Evolutionary conservation across 495 filamentous ascomycete genomes (phyloP), one percentile per base, ranked within the genome.

Genomic region (Trichocladium uniseriatum): DNA sequence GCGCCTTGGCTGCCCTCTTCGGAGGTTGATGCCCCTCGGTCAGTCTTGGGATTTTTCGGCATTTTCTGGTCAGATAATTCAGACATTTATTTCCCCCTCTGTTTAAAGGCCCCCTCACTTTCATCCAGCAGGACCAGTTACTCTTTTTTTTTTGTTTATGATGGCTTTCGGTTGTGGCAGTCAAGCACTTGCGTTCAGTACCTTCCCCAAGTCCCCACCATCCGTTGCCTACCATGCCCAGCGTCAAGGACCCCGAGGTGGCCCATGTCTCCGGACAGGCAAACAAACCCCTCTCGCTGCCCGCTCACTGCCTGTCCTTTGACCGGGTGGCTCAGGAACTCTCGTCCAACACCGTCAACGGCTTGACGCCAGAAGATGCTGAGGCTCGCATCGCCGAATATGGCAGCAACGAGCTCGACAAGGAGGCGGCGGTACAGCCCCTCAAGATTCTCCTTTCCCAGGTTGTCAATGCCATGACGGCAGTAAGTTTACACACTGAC

Each of bases 361-460:
- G 45, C 19, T 27, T 48, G 32, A 48, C 35, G 8, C 31, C 34
- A 9, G 34, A 38, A 11, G 36, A 48, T 11, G 45, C 45, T 28
- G 35, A 21, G n/a, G 45, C 35, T 13, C 18, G 45, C 0, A 20
- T 48, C 0, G 45, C 21, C 20, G 15, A 24, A 29, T 48, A 48
- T 38, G 31, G 31, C 11, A 14, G 20, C 35, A 48, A 48, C 22
- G 35, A 48, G 16, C 45, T 48, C 22, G 45, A 35, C 24, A 39
- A 48, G 24, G 34, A 38, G 14, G 15, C 39, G 15, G 34, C 10
- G 20, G 45, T 48, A 0, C 38, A 39, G 45, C 45, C 45, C 1
- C 45, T 48, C 22, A 20, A 48, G 45, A 48, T 48, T 27, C 45
- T 48, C 45, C 10, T 48, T 31, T 16, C 34, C 13, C 45, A 48